Conservation (phyloP, 495 filamentous ascomycete genomes). For the Aspergillus carlsbadensis region DNA sequence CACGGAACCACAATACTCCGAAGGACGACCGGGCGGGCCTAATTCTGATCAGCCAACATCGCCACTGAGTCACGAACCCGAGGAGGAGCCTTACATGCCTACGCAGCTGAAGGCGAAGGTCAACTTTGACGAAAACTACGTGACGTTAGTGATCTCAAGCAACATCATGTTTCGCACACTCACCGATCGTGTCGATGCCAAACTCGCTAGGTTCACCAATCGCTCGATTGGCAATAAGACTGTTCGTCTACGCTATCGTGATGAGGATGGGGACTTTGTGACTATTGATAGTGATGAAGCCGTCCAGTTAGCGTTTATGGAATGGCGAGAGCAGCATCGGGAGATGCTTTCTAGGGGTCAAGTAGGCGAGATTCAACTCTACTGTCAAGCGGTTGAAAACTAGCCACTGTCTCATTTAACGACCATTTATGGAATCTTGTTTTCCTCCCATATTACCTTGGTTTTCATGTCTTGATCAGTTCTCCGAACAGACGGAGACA, state of each 20-base stretch:
- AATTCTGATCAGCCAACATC: conserved; percentile 39
- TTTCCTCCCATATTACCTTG: conserved; percentile 9
- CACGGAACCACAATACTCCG: conserved; percentile 41
- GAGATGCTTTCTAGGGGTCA: conserved; percentile 61
- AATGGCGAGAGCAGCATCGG: conserved; percentile 77
- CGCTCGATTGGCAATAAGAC: conserved; percentile 75
- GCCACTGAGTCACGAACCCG: conserved; percentile 35
- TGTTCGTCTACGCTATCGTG: conserved; percentile 81
- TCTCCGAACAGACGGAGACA: conserved; percentile 1
- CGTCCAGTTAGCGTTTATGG: conserved; percentile 88
- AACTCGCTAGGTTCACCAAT: conserved; percentile 78
- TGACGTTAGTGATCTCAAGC: conserved; percentile 88
- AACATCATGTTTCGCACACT: conserved; percentile 91
- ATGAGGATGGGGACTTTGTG: conserved; percentile 91
- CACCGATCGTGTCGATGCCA: conserved; percentile 95
- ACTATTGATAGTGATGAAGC: conserved; percentile 94
- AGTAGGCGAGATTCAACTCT: conserved; percentile 85
- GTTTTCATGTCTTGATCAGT: background rate
- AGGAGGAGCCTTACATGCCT: conserved; percentile 44
- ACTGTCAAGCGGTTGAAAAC: conserved; percentile 53
- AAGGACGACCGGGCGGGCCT: conserved; percentile 26
- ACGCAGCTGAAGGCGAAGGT: conserved; percentile 92
- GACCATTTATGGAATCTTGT: conserved; percentile 16
- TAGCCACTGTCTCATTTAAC: conserved; percentile 8
- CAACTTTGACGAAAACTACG: conserved; percentile 76